A percentile compares a stretch with the other conserved stretches of the same genome.
phyloP scores from a whole-genome alignment of 495 filamentous ascomycete genomes.

The Neurospora sp. region DNA sequence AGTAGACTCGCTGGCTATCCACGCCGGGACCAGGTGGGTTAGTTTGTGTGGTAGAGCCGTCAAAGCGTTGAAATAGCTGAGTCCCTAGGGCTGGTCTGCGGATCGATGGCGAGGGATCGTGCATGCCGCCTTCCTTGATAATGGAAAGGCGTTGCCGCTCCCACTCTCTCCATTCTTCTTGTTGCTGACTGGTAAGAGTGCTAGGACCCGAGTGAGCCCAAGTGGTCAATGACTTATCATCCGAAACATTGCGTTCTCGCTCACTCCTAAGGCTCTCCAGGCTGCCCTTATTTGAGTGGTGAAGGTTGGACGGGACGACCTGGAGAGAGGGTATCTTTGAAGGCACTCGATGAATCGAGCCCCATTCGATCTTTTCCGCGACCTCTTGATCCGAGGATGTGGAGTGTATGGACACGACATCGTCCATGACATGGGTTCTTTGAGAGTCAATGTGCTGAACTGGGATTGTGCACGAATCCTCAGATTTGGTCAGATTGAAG shows the following conservation, averaged over 20 bases:
- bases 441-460: slow-evolving; percentile 42
- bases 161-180: slow-evolving; percentile 30
- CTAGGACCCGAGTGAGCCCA: slow-evolving; percentile 55
- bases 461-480: slow-evolving; percentile 30
- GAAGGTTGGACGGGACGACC: slow-evolving; percentile 26
- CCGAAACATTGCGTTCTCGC: slow-evolving; percentile 32
- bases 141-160: slow-evolving; percentile 53
- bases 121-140: slow-evolving; percentile 52
- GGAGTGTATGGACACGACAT: slow-evolving; percentile 10
- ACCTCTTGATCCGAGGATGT: neutral
- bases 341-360: slow-evolving; percentile 30
- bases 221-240: slow-evolving; percentile 62
- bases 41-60: neutral
- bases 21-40: slow-evolving; percentile 20
- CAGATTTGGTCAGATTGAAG: slow-evolving; percentile 39
- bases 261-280: slow-evolving; percentile 42
- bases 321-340: slow-evolving; percentile 33
- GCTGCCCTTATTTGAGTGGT: slow-evolving; percentile 39
- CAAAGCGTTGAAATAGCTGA: slow-evolving; percentile 9
- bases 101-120: slow-evolving; percentile 35
- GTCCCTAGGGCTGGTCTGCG: slow-evolving; percentile 10
- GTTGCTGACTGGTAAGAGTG: slow-evolving; percentile 32
- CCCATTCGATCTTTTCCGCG: slow-evolving; percentile 11
- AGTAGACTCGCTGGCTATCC: slow-evolving; percentile 60
- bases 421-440: slow-evolving; percentile 33